phyloP scores from a whole-genome alignment of 202 grass and related monocot genomes.

The Carex sylvatica region DNA sequence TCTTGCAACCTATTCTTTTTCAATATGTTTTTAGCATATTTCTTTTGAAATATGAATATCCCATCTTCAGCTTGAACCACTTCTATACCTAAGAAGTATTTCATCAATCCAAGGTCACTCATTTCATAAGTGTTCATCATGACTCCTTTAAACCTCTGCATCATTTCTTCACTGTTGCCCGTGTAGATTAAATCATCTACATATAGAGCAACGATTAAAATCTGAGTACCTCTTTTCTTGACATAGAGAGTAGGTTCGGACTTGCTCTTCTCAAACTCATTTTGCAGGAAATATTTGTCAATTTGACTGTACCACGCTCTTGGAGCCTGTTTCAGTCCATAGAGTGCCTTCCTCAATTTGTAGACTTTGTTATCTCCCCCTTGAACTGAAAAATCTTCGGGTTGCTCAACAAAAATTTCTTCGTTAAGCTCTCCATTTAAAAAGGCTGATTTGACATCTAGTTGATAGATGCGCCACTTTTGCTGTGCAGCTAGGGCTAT shows the following conservation, averaged over 20 bases:
- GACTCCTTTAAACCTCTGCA: background rate
- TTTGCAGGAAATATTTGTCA: background rate
- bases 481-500: background rate
- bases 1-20: background rate
- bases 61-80: background rate
- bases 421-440: conserved; percentile 13
- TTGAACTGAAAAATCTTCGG: background rate
- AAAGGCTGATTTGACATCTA: conserved; percentile 33
- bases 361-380: background rate
- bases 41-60: background rate
- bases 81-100: background rate
- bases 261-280: conserved; percentile 1
- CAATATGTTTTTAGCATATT: background rate
- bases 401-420: conserved; percentile 30
- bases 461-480: background rate
- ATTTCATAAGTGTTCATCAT: background rate
- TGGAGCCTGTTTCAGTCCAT: too few relatives aligned
- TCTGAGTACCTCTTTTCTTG: background rate
- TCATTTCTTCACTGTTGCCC: background rate
- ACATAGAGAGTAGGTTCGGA: conserved; percentile 8
- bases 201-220: conserved; percentile 24
- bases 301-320: too few relatives aligned
- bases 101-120: background rate
- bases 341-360: conserved; percentile 4
- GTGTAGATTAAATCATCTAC: conserved; percentile 30